Conservation (phyloP, 352 stramenopile species). For the Pythium myriotylum region DNA sequence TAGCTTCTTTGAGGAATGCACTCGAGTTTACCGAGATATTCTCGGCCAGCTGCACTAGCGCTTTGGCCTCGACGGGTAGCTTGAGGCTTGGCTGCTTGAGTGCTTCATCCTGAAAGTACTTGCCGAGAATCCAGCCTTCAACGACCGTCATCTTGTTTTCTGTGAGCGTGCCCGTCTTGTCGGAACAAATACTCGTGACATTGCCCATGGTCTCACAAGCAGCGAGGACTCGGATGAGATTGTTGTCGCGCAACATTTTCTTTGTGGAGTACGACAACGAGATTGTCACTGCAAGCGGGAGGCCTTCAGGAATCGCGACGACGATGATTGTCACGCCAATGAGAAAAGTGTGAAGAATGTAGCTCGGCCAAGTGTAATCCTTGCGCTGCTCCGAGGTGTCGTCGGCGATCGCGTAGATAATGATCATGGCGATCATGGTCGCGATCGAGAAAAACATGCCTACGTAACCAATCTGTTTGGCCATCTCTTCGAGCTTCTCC, state of each 20-base stretch:
- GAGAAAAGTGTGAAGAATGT: constrained; percentile 94
- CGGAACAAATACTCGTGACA: constrained; percentile 96
- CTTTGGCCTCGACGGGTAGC: constrained; percentile 39
- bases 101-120: constrained; percentile 54
- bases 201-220: constrained; percentile 98
- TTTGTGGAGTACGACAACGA: constrained; percentile 96
- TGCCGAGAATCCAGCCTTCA: constrained; percentile 80
- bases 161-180: constrained; percentile 96
- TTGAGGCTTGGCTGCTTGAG: constrained; percentile 40
- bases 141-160: constrained; percentile 99
- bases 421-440: constrained; percentile 87
- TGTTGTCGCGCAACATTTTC: constrained; percentile 99
- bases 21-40: constrained; percentile 80
- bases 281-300: constrained; percentile 94
- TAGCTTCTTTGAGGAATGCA: constrained; percentile 65
- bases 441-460: constrained; percentile 84
- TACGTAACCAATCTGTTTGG: constrained; percentile 89
- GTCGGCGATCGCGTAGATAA: constrained; percentile 74
- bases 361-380: constrained; percentile 72
- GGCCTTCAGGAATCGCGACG: constrained; percentile 93
- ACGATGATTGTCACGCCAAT: constrained; percentile 95
- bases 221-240: constrained; percentile 97
- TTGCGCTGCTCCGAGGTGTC: constrained; percentile 41
- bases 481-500: constrained; percentile 92
- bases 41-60: constrained; percentile 46